Base-by-base conservation (phyloP, 2,329 filamentous ascomycete species). In the Colletotrichum acutatum region DNA sequence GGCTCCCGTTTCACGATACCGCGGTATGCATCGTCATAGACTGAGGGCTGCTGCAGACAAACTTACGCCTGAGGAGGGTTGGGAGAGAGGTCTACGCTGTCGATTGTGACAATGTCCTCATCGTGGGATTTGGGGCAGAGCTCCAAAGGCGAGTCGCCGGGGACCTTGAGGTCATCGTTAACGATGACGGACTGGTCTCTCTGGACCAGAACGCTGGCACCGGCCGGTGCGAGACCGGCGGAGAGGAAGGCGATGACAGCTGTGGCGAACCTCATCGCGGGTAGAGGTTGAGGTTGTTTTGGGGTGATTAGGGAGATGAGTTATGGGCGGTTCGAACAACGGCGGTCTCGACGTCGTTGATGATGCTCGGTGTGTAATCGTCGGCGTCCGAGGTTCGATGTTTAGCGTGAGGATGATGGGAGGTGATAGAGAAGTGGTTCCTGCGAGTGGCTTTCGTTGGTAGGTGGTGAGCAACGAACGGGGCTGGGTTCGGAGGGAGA, bases 1-100 rank as follows among this genome's bases (percentile, higher is more conserved):
- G n/a, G n/a, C 26, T n/a, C 77, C 71, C 61, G 56, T 61, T 62
- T 73, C 61, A 66, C 56, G 58, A 64, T 54, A 34, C 19, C 14
- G 52, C 32, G 42, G 37, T 22, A 37, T 54, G 42, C 49, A 49
- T 53, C 49, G 52, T 61, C 62, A 24, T 42, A 26, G 42, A 46
- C 52, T 14, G 22, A 37, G 26, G 42, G 26, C 11, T 26, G 66
- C 56, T 30, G 65, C 56, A 42, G 28, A 53, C 42, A 62, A 64
- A 89, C 93, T 79, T 91, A 98, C 96, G 95, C 88, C 80, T 90
- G 81, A 46, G 97, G 97, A 73, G 96, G 97, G 83, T 98, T 98
- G 16, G 97, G 97, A 46, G 83, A 80, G 70, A 99, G 84, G 78
- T 98, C 92, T 69, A 98, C 95, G 59, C 89, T 90, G 75, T 95